A percentile compares a stretch with the other conserved stretches of the same genome.
Conservation (phyloP, 345 rosid genomes). For the Firmiana major region DNA sequence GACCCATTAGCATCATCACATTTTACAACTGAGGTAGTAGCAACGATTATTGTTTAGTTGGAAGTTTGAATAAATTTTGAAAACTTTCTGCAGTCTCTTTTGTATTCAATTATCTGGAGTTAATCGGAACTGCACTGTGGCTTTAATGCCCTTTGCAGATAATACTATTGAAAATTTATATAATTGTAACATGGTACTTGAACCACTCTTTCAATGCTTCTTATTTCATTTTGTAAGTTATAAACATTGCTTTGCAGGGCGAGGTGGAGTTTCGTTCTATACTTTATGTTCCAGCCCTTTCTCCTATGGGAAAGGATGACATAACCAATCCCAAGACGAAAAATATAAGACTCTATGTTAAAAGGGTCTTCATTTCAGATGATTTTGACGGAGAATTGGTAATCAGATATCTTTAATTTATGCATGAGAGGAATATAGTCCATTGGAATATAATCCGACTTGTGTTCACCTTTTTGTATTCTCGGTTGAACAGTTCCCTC, state of each 20-base stretch:
- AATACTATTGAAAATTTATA: neutral
- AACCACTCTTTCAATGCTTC: neutral
- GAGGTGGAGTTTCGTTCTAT: constrained; percentile 96
- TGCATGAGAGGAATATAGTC: neutral
- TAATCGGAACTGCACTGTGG: neutral
- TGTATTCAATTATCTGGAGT: neutral
- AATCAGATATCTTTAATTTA: constrained; percentile 18
- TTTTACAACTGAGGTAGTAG: constrained; percentile 86
- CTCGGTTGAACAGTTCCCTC: constrained; percentile 64
- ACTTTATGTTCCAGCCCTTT: constrained; percentile 79
- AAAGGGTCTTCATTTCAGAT: constrained; percentile 91
- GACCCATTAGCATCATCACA: constrained; percentile 95
- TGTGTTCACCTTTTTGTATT: neutral
- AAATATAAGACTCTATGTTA: constrained; percentile 90
- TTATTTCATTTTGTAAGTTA: constrained; percentile 1
- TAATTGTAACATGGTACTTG: neutral
- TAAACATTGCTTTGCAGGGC: constrained; percentile 50
- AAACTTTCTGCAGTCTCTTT: neutral
- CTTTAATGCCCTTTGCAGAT: neutral
- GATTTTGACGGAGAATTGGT: constrained; percentile 98
- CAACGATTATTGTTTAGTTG: neutral
- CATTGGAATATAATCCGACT: neutral
- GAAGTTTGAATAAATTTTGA: neutral
- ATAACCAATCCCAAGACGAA: constrained; percentile 80
- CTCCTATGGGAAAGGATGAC: constrained; percentile 81